phyloP scores from a whole-genome alignment of 2,329 filamentous ascomycete genomes.

The Alternaria postmessia region DNA sequence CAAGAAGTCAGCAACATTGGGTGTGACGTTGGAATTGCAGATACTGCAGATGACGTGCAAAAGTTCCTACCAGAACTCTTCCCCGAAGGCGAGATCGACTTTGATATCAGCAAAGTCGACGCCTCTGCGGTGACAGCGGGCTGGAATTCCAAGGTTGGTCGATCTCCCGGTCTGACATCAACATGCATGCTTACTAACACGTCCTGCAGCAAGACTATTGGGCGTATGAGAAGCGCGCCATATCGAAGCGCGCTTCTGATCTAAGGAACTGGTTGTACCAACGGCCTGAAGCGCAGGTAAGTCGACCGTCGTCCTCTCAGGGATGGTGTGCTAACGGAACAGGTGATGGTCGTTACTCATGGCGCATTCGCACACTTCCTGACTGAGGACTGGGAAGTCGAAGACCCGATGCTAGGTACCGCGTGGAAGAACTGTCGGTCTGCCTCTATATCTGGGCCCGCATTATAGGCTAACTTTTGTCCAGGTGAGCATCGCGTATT shows the following conservation, averaged over 20 bases:
- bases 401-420: slow-evolving; percentile 40
- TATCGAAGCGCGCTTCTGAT: slow-evolving; percentile 40
- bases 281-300: slow-evolving; percentile 34
- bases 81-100: slow-evolving; percentile 67
- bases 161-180: neutral
- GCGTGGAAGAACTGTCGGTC: slow-evolving; percentile 45
- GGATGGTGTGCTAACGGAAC: neutral
- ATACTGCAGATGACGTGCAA: slow-evolving; percentile 57
- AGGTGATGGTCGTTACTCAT: slow-evolving; percentile 78
- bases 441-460: neutral
- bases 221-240: slow-evolving; percentile 38
- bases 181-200: slow-evolving; percentile 15
- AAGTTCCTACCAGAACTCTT: slow-evolving; percentile 34
- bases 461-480: neutral
- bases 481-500: slow-evolving; percentile 44
- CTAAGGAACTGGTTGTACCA: slow-evolving; percentile 40
- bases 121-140: slow-evolving; percentile 66
- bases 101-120: slow-evolving; percentile 63
- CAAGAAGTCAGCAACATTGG: slow-evolving; percentile 80
- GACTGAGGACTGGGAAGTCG: slow-evolving; percentile 74
- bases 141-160: slow-evolving; percentile 73
- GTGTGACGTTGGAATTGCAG: slow-evolving; percentile 73
- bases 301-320: neutral
- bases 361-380: slow-evolving; percentile 86
- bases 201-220: slow-evolving; percentile 39